Percentiles rank a stretch among this genome's conserved stretches.
Conservation (phyloP, 306 rosid genomes). For the Cicer cuneatum region DNA sequence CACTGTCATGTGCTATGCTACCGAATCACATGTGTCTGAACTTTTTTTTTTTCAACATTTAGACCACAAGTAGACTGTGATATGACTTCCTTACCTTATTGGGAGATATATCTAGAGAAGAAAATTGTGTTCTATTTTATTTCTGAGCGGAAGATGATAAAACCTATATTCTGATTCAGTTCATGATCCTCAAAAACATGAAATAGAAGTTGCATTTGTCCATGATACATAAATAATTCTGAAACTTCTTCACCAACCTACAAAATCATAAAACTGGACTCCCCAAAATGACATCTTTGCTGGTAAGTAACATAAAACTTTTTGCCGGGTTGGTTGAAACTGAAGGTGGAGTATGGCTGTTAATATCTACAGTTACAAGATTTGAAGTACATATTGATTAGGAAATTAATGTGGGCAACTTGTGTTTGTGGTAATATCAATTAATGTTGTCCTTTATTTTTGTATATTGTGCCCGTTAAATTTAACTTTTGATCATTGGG, state of each 20-base stretch:
- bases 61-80: not conserved
- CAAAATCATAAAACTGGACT: not conserved
- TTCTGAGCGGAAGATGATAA: slow-evolving; percentile 22
- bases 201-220: slow-evolving; percentile 7
- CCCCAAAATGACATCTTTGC: slow-evolving; percentile 17
- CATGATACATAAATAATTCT: not conserved
- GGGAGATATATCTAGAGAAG: slow-evolving; percentile 14
- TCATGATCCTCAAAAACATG: slow-evolving; percentile 11
- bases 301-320: slow-evolving; percentile 17
- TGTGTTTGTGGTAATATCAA: slow-evolving; percentile 35
- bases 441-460: not conserved
- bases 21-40: slow-evolving; percentile 34
- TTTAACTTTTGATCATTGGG: not conserved
- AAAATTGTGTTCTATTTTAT: not conserved
- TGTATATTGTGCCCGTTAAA: not conserved
- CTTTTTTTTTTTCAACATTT: slow-evolving; percentile 16
- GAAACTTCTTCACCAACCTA: slow-evolving; percentile 26
- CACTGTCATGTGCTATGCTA: slow-evolving; percentile 1
- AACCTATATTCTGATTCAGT: slow-evolving; percentile 18
- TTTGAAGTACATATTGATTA: not conserved
- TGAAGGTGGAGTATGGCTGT: slow-evolving; percentile 10
- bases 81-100: slow-evolving; percentile 19
- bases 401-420: slow-evolving; percentile 6
- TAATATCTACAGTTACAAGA: not conserved
- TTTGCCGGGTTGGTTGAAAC: slow-evolving; percentile 16